These are phyloP conservation scores for Delitschia confertaspora DNA, from an alignment of 495 filamentous ascomycete species.

Conservation along the genomic window DNA sequence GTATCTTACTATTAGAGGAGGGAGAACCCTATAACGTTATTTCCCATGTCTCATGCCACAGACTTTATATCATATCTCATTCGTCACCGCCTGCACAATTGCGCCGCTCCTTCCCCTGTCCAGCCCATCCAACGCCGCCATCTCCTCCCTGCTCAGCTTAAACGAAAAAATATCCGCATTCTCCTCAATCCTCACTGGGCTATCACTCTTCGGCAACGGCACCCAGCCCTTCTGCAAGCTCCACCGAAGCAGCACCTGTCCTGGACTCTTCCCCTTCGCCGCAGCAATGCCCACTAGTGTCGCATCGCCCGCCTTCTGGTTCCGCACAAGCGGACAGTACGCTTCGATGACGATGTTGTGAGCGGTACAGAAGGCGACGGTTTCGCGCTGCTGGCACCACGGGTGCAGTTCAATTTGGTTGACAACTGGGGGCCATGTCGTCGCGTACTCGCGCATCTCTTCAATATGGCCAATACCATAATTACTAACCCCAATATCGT, in stretches of 20 bases:
- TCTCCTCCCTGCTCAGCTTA: conserved; percentile 39
- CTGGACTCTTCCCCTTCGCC: conserved; percentile 41
- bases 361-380: conserved; percentile 51
- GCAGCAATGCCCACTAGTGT: conserved; percentile 45
- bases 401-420: conserved; percentile 69
- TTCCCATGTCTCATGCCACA: too few species aligned
- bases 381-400: conserved; percentile 55
- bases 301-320: conserved; percentile 50
- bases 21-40: too few species aligned
- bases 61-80: too few species aligned
- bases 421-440: conserved; percentile 55
- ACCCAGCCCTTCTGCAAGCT: conserved; percentile 42
- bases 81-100: conserved; percentile 32
- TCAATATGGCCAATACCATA: conserved; percentile 55
- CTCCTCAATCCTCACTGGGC: conserved; percentile 36
- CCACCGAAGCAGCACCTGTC: conserved; percentile 38
- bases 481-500: conserved; percentile 63
- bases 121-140: conserved; percentile 37
- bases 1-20: too few species aligned
- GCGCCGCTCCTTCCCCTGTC: conserved; percentile 32
- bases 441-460: conserved; percentile 53
- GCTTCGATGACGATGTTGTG: conserved; percentile 56
- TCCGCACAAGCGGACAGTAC: conserved; percentile 57
- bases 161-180: conserved; percentile 45
- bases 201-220: conserved; percentile 47